Base-by-base conservation (phyloP, 2,329 filamentous ascomycete genomes). In the Verruconis gallopava region DNA sequence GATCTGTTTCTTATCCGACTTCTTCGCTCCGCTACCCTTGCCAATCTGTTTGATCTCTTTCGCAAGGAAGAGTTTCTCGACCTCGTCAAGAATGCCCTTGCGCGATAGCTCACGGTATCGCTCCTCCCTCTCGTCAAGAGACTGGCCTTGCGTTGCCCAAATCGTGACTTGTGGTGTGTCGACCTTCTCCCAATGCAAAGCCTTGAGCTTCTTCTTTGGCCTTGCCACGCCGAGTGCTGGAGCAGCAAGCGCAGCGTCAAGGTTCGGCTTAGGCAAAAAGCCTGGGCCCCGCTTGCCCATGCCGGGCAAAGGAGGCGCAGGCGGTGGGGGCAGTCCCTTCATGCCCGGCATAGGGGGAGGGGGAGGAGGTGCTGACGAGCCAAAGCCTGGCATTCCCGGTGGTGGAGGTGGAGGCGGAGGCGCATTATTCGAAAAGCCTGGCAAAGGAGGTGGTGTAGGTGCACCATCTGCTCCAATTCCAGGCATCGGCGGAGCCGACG, bases 141-240 rank as follows among this genome's bases (percentile, higher is more conserved):
- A 93, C 6, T 85, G 81, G 21, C 83, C 76, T 59, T 93, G 85
- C 5, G 77, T 73, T 22, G 86, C 88, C 89, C 89, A 96, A 52
- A 95, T 84, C 42, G 89, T 95, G 39, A 85, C 82, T 58, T 91
- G 78, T 17, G 86, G 84, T 41, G 83, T 75, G 62, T 98, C 91
- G 42, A 98, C 85, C 69, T 96, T 96, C 65, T 98, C 91, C 89
- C 91, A 96, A 66, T 98, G 91, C 51, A 98, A 72, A 45, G 89
- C 89, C 76, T 98, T 98, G 62, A 98, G 85, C 71, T 96, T 98
- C 77, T 94, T 96, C 75, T 95, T 96, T 17, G 91, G 86, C 52
- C 89, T 72, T 40, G 86, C 84, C 46, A 86, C 82, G 25, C 85
- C 80, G 53, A 93, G 65, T 34, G 80, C 77, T 5, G 75, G 73